Evolutionary conservation across 768 basidiomycete species (phyloP).

Genomic region (Kondoa subrosea): DNA sequence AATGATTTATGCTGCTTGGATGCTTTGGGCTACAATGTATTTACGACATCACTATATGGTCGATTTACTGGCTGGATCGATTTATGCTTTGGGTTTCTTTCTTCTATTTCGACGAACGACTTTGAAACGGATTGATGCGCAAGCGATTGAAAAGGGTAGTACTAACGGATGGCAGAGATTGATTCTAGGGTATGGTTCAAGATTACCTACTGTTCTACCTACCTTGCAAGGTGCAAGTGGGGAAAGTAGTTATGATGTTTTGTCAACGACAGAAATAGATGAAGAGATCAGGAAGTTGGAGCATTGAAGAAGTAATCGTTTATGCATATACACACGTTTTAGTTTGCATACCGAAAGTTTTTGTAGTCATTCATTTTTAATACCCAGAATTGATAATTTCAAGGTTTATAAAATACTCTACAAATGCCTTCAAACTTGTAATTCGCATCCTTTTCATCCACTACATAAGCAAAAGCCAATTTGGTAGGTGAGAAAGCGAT

Average conservation of each 20-base stretch:
- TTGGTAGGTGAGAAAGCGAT: constrained; percentile 2
- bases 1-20: not conserved
- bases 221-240: not conserved
- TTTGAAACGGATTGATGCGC: not conserved
- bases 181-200: not conserved
- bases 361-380: too few species aligned
- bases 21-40: constrained; percentile 7
- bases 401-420: not conserved
- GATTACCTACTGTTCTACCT: not conserved
- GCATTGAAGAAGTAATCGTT: too few species aligned
- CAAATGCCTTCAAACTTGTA: not conserved
- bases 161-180: constrained; percentile 3
- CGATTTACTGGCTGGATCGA: not conserved
- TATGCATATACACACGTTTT: too few species aligned
- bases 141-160: not conserved
- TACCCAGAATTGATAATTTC: too few species aligned
- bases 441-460: not conserved
- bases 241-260: not conserved
- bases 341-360: too few species aligned
- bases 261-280: not conserved
- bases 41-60: not conserved
- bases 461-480: not conserved
- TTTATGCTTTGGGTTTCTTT: constrained; percentile 6
- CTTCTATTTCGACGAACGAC: not conserved
- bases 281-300: not conserved